Percentiles rank a stretch among this genome's conserved stretches.
phyloP scores from a whole-genome alignment of 768 basidiomycete species.

The Lenzites betulinus region DNA sequence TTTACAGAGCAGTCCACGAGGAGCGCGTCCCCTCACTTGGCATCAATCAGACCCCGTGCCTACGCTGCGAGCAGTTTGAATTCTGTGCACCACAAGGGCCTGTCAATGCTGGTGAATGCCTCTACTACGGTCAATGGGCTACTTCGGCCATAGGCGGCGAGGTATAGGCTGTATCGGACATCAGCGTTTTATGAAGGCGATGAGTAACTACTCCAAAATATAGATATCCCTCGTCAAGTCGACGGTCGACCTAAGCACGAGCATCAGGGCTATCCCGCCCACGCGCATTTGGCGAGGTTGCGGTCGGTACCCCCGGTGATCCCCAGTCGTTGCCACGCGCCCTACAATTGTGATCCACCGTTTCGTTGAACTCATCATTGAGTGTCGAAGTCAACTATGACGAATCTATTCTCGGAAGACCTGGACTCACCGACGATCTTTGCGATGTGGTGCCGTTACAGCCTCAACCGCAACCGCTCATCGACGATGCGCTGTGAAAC shows the following conservation, averaged over 20 bases:
- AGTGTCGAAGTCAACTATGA: not conserved
- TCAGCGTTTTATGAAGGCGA: not conserved
- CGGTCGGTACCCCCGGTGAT: not conserved
- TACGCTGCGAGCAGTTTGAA: constrained; percentile 83
- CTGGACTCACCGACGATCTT: not conserved
- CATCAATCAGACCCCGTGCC: constrained; percentile 72
- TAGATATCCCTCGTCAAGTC: no score
- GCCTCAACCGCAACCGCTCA: not conserved
- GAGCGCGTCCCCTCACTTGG: constrained; percentile 48
- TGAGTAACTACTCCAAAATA: not conserved
- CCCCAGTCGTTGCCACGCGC: not conserved
- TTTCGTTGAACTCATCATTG: not conserved
- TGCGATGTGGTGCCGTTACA: not conserved
- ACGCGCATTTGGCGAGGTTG: not conserved
- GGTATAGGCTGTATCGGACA: not conserved
- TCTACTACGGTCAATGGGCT: constrained; percentile 75
- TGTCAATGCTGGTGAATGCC: constrained; percentile 76
- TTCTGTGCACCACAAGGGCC: constrained; percentile 81
- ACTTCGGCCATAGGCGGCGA: constrained; percentile 22
- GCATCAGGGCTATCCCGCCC: not conserved
- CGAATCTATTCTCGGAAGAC: not conserved
- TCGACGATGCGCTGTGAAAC: not conserved
- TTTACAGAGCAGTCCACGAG: constrained; percentile 78
- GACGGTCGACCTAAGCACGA: not conserved
- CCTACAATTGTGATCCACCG: not conserved